Evolutionary conservation across 148 eudicot species (phyloP).

Genomic region (Rheum nobile): DNA sequence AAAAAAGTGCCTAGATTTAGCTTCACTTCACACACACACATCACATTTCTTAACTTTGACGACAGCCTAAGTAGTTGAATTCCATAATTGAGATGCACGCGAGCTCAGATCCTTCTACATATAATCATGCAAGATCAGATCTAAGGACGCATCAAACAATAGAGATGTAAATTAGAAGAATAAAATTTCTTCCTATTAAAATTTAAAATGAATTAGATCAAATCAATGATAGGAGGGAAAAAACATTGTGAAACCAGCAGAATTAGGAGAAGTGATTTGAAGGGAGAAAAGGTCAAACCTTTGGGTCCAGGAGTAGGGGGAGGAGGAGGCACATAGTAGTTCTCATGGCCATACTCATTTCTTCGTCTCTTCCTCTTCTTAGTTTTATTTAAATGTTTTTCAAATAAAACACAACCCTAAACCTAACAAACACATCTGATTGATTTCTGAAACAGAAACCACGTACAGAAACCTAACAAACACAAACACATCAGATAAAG

Average conservation of each 20-base stretch:
- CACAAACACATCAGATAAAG: too few relatives aligned
- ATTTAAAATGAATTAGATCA: not conserved
- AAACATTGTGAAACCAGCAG: not conserved
- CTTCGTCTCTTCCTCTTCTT: slow-evolving; percentile 53
- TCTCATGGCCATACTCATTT: slow-evolving; percentile 22
- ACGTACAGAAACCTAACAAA: too few relatives aligned
- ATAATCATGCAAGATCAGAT: not conserved
- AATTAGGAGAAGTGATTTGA: not conserved
- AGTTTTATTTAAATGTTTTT: too few relatives aligned
- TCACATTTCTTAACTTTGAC: not conserved
- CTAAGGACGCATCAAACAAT: not conserved
- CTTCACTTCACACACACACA: not conserved
- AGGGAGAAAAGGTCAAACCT: slow-evolving; percentile 21
- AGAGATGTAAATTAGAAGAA: not conserved
- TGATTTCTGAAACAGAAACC: too few relatives aligned
- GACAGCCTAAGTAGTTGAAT: not conserved
- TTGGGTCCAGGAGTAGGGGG: slow-evolving; percentile 34
- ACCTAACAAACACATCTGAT: too few relatives aligned
- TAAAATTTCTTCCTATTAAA: not conserved
- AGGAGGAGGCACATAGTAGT: slow-evolving; percentile 35
- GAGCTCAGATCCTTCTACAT: not conserved
- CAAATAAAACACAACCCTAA: too few relatives aligned
- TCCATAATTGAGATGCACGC: not conserved
- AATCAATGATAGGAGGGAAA: not conserved
- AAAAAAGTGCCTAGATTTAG: not conserved